These are phyloP conservation scores for Fusarium succisae DNA, from an alignment of 2,329 filamentous ascomycete species.

Conservation along the genomic window DNA sequence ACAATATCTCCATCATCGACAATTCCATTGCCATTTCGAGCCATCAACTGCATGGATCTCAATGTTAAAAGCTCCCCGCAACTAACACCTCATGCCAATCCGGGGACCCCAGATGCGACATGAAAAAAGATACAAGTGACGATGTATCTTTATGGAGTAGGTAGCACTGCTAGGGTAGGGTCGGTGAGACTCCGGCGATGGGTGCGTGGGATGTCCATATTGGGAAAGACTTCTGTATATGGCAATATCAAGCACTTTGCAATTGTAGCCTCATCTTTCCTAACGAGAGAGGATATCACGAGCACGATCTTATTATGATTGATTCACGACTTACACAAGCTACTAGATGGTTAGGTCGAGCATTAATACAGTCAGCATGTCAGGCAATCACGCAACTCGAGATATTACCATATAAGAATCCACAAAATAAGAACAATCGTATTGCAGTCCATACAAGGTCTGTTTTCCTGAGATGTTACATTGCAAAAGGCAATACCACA, in stretches of 20 bases:
- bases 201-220: slow-evolving; percentile 4
- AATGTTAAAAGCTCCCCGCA: neutral
- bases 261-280: neutral
- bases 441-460: neutral
- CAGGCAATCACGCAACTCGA: neutral
- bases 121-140: neutral
- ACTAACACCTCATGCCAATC: slow-evolving; percentile 20
- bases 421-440: neutral
- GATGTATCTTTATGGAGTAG: neutral
- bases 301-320: neutral
- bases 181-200: slow-evolving; percentile 22
- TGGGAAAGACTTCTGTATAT: slow-evolving; percentile 6
- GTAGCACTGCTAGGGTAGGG: neutral
- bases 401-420: neutral
- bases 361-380: neutral
- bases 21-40: neutral
- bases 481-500: neutral
- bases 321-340: neutral
- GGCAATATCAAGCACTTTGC: slow-evolving; percentile 19
- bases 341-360: neutral
- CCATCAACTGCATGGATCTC: neutral
- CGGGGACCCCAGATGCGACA: slow-evolving; percentile 38
- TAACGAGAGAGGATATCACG: neutral
- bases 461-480: neutral
- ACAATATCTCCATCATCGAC: neutral